Evolutionary conservation across 1,284 basidiomycete genomes (phyloP).

Genomic region (Rhizopogon parksii): DNA sequence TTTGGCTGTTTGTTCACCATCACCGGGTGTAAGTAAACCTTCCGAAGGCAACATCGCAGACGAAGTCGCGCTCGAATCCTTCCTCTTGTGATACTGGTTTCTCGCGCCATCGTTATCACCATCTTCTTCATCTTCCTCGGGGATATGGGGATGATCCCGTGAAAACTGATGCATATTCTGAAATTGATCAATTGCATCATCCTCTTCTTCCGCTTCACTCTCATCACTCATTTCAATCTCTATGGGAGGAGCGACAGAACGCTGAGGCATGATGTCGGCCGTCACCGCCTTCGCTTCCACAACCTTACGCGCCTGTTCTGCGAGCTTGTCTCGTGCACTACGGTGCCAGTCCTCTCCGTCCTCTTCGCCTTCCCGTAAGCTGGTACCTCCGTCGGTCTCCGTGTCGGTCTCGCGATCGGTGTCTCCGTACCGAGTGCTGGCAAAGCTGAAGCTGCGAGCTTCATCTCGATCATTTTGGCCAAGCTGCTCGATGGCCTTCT

Average conservation of each 20-base stretch:
- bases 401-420: conserved; percentile 52
- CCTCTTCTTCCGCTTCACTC: conserved; percentile 60
- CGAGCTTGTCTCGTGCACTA: conserved; percentile 59
- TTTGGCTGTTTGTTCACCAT: conserved; percentile 37
- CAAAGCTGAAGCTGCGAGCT: conserved; percentile 65
- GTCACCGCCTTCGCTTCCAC: conserved; percentile 50
- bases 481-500: conserved; percentile 78
- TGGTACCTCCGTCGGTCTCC: conserved; percentile 41
- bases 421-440: conserved; percentile 51
- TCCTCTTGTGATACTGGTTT: conserved; percentile 7
- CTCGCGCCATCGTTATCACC: conserved; percentile 12
- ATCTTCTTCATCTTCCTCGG: conserved; percentile 60
- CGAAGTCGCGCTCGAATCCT: conserved; percentile 14
- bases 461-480: conserved; percentile 43
- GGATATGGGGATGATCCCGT: conserved; percentile 48
- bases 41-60: conserved; percentile 15
- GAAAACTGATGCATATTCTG: conserved; percentile 31
- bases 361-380: conserved; percentile 28
- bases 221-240: conserved; percentile 75
- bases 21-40: conserved; percentile 30
- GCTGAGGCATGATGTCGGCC: conserved; percentile 31
- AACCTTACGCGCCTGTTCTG: conserved; percentile 63
- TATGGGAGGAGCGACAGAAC: conserved; percentile 55
- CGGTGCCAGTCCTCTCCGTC: conserved; percentile 56
- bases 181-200: conserved; percentile 36